Conservation (phyloP, 352 stramenopile genomes). For the Phytophthora quininea region DNA sequence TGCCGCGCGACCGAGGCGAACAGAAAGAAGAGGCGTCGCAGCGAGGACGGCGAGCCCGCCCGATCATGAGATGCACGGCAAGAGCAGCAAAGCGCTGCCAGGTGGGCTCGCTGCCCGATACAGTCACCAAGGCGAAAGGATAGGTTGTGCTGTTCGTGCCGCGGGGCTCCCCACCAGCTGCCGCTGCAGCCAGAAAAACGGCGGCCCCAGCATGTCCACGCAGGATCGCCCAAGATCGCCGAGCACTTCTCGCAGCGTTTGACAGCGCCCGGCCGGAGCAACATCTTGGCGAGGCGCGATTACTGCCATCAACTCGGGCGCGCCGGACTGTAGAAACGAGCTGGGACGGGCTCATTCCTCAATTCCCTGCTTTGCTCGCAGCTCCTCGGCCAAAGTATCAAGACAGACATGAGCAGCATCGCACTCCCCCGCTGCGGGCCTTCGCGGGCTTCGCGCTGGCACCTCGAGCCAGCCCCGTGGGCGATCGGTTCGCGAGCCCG, state of each 20-base stretch:
- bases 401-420: constrained; percentile 17
- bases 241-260: not conserved
- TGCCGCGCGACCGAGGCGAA: constrained; percentile 13
- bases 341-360: constrained; percentile 14
- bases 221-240: constrained; percentile 16
- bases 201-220: not conserved
- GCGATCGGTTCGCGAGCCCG: not conserved
- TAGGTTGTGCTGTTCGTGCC: constrained; percentile 34
- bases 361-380: constrained; percentile 3
- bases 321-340: constrained; percentile 12
- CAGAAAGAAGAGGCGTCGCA: constrained; percentile 13
- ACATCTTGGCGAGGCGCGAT: constrained; percentile 20
- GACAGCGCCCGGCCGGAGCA: not conserved
- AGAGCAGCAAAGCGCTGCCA: constrained; percentile 15
- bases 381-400: not conserved
- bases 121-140: constrained; percentile 13
- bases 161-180: constrained; percentile 15
- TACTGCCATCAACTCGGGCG: constrained; percentile 5
- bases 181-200: constrained; percentile 10
- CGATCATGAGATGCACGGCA: constrained; percentile 35
- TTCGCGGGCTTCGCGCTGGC: constrained; percentile 14
- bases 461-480: constrained; percentile 7
- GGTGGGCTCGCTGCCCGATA: not conserved
- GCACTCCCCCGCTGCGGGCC: constrained; percentile 16
- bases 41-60: constrained; percentile 11